Conservation (phyloP, 164 flowering plant genomes). For the Nelumbo lutea region DNA sequence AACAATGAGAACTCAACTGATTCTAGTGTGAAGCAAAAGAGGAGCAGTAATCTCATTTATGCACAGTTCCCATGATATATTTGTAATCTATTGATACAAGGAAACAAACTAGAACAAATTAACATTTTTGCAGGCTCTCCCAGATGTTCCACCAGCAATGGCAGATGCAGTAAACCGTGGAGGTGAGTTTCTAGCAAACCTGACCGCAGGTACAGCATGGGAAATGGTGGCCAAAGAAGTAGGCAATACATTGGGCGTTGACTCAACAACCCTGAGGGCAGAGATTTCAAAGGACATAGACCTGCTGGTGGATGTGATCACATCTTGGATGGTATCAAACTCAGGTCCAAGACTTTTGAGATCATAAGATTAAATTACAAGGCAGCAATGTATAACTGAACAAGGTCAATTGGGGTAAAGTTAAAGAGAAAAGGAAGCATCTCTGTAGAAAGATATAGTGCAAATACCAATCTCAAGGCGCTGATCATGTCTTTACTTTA, state of each 20-base stretch:
- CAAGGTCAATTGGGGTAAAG: too few species aligned
- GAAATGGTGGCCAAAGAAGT: conserved; percentile 80
- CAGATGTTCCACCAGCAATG: conserved; percentile 92
- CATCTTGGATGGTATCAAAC: conserved; percentile 71
- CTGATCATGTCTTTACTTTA: too few species aligned
- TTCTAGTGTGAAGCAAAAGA: neutral
- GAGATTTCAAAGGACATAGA: conserved; percentile 64
- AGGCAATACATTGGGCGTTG: conserved; percentile 60
- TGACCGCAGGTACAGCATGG: conserved; percentile 88
- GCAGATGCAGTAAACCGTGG: conserved; percentile 89
- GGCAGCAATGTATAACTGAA: neutral
- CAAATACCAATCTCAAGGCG: too few species aligned
- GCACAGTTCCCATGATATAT: neutral
- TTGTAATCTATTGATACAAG: neutral
- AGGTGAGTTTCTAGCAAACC: conserved; percentile 64
- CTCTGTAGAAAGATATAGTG: too few species aligned
- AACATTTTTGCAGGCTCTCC: conserved; percentile 49
- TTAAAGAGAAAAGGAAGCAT: too few species aligned
- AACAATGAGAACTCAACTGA: neutral
- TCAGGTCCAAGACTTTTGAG: conserved; percentile 48
- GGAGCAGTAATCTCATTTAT: neutral
- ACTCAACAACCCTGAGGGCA: conserved; percentile 47
- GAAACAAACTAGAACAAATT: neutral
- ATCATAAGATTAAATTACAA: conserved; percentile 18
- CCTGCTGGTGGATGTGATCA: conserved; percentile 62